Evolutionary conservation across 2,329 filamentous ascomycete genomes (phyloP).

Genomic region (Podosphaera fusca): DNA sequence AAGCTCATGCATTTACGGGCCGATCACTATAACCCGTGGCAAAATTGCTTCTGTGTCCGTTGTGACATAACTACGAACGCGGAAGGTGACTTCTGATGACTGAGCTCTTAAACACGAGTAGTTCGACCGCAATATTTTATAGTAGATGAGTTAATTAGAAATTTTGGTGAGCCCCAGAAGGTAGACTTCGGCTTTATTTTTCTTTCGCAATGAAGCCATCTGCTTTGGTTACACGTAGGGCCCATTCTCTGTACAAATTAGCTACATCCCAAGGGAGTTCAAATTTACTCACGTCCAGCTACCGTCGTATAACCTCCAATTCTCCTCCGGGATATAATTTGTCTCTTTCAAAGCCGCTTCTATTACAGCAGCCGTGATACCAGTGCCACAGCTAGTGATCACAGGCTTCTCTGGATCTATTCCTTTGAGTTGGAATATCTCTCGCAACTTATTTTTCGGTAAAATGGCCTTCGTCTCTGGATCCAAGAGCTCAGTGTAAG

Average conservation of each 20-base stretch:
- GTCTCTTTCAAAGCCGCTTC: conserved; percentile 70
- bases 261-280: conserved; percentile 2
- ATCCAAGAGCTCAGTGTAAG: conserved; percentile 60
- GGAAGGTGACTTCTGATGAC: no score
- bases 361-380: conserved; percentile 77
- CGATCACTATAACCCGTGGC: no score
- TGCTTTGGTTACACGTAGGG: conserved; percentile 35
- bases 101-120: no score
- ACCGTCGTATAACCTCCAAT: conserved; percentile 70
- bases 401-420: conserved; percentile 61
- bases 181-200: conserved; percentile 2
- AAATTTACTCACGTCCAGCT: conserved; percentile 70
- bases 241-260: conserved; percentile 32
- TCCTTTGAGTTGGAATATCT: conserved; percentile 58
- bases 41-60: no score
- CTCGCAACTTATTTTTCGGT: conserved; percentile 44
- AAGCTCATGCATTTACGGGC: no score
- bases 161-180: no score
- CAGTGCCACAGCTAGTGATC: conserved; percentile 75
- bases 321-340: conserved; percentile 41
- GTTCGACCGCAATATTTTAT: no score
- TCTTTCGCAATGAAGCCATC: conserved; percentile 38
- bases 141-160: no score
- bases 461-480: conserved; percentile 62
- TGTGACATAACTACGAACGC: no score